Evolutionary conservation across 148 eudicot species (phyloP).

Genomic region (Vaccinium darrowii): DNA sequence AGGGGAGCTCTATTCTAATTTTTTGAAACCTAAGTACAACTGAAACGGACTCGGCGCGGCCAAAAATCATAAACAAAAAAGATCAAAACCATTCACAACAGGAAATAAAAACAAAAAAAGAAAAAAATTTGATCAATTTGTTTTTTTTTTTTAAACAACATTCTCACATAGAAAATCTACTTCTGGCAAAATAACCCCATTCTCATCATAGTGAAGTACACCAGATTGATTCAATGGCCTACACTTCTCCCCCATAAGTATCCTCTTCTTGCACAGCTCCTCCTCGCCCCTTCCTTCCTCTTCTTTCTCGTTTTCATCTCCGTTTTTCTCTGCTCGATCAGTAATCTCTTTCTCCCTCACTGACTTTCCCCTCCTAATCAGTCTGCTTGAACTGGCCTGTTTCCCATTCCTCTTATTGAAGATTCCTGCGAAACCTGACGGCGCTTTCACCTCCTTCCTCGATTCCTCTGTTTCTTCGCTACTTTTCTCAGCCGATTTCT

Average conservation of each 20-base stretch:
- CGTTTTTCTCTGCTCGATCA: background rate
- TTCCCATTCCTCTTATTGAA: background rate
- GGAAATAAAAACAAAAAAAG: background rate
- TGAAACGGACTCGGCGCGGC: background rate
- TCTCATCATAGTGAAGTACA: conserved; percentile 44
- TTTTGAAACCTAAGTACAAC: no score
- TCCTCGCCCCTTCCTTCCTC: conserved; percentile 25
- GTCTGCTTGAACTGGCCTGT: conserved; percentile 10
- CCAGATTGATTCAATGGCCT: conserved; percentile 49
- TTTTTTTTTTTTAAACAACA: background rate
- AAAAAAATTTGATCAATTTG: background rate
- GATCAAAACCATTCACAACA: no score
- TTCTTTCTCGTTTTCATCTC: background rate
- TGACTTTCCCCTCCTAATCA: background rate
- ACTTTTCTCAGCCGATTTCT: conserved; percentile 1
- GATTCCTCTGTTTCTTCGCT: background rate
- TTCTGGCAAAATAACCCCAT: conserved; percentile 58
- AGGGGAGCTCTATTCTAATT: no score
- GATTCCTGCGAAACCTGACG: background rate
- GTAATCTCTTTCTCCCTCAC: background rate
- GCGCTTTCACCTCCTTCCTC: background rate
- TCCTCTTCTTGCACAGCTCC: conserved; percentile 68
- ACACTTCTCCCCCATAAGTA: conserved; percentile 69
- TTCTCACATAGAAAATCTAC: background rate
- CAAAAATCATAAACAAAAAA: no score